phyloP scores from a whole-genome alignment of 768 basidiomycete genomes.

The Candolleomyces aberdarensis region DNA sequence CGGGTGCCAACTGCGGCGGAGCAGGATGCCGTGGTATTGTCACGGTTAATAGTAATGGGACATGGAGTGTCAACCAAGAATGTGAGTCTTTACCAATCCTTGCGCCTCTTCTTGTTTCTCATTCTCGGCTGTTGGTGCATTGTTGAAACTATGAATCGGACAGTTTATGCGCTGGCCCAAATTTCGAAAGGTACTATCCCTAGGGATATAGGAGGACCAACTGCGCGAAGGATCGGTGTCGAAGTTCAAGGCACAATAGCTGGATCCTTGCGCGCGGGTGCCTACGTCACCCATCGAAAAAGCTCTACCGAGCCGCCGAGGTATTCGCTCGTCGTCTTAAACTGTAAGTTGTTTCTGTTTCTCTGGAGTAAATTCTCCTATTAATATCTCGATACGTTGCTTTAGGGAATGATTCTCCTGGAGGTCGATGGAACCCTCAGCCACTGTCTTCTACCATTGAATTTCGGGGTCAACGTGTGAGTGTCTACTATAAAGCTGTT shows the following conservation, averaged over 20 bases:
- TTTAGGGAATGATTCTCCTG: slow-evolving; percentile 42
- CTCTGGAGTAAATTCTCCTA: neutral
- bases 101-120: neutral
- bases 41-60: slow-evolving; percentile 58
- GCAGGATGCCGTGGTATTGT: slow-evolving; percentile 63
- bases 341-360: slow-evolving; percentile 39
- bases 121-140: neutral
- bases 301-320: slow-evolving; percentile 56
- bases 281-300: slow-evolving; percentile 56
- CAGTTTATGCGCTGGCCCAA: slow-evolving; percentile 68
- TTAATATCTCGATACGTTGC: neutral
- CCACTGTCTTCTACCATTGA: slow-evolving; percentile 58
- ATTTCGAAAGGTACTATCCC: slow-evolving; percentile 69
- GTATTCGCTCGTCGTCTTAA: slow-evolving; percentile 69
- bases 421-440: slow-evolving; percentile 50
- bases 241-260: slow-evolving; percentile 48
- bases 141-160: neutral
- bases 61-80: slow-evolving; percentile 67
- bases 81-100: slow-evolving; percentile 35
- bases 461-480: slow-evolving; percentile 59
- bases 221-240: slow-evolving; percentile 60
- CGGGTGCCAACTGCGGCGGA: slow-evolving; percentile 49
- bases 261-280: slow-evolving; percentile 58
- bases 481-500: neutral
- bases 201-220: slow-evolving; percentile 61